Conservation (phyloP, 2,329 filamentous ascomycete genomes). For the Chaetoscypha palmicola region DNA sequence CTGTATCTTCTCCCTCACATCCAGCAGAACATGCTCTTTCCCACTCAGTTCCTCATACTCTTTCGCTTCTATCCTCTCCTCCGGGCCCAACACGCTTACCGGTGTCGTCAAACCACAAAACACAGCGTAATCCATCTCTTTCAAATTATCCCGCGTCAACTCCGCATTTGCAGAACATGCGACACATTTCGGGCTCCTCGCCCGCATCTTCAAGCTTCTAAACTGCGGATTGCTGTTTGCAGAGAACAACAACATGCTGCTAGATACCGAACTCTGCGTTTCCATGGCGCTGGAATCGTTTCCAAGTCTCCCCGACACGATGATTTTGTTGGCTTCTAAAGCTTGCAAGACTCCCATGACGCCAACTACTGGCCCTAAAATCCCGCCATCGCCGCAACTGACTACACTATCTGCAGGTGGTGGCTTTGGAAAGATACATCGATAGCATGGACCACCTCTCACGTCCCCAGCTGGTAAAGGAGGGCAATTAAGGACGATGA, state of each 20-base stretch:
- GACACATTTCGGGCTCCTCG: constrained; percentile 62
- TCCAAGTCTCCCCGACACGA: constrained; percentile 39
- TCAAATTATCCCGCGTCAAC: constrained; percentile 57
- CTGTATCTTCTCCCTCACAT: constrained; percentile 79
- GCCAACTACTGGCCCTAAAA: constrained; percentile 87
- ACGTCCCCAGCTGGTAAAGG: constrained; percentile 50
- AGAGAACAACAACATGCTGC: constrained; percentile 42
- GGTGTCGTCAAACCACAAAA: constrained; percentile 67
- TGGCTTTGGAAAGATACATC: constrained; percentile 84
- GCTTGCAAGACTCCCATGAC: constrained; percentile 91
- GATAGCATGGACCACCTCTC: constrained; percentile 76
- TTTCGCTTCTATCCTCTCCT: constrained; percentile 60
- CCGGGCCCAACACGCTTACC: constrained; percentile 48
- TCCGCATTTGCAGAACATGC: constrained; percentile 62
- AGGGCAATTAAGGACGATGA: constrained; percentile 82
- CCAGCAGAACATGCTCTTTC: constrained; percentile 56
- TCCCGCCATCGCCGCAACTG: constrained; percentile 87
- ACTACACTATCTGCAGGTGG: constrained; percentile 77
- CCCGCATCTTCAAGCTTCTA: constrained; percentile 66
- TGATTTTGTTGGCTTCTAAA: constrained; percentile 78
- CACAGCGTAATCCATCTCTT: constrained; percentile 68
- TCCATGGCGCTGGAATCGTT: too few species aligned
- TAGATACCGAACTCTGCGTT: constrained; percentile 17
- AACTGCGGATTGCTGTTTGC: constrained; percentile 52
- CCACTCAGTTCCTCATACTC: constrained; percentile 41